Evolutionary conservation across 495 filamentous ascomycete genomes (phyloP).

Genomic region (Hypoxylon subgilvum): DNA sequence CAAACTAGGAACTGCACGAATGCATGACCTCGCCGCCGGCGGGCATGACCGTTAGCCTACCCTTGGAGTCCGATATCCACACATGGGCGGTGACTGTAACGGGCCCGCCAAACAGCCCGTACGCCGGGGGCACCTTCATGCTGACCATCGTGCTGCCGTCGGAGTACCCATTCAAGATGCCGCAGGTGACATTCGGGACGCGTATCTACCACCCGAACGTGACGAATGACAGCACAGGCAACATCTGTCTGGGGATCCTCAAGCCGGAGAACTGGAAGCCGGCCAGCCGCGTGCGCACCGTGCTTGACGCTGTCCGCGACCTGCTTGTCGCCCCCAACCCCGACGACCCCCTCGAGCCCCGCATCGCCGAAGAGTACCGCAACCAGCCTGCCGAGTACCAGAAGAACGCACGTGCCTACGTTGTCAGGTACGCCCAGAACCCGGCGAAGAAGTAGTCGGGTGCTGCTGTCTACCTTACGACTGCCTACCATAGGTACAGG

Average conservation of each 20-base stretch:
- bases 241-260: slow-evolving; percentile 90
- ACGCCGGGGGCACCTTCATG: slow-evolving; percentile 80
- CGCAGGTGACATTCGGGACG: slow-evolving; percentile 82
- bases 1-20: slow-evolving; percentile 72
- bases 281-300: slow-evolving; percentile 72
- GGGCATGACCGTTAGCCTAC: slow-evolving; percentile 69
- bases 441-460: slow-evolving; percentile 17
- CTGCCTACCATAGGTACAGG: no score
- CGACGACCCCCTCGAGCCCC: slow-evolving; percentile 89
- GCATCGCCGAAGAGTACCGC: slow-evolving; percentile 85
- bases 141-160: slow-evolving; percentile 76
- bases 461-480: neutral
- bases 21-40: slow-evolving; percentile 66
- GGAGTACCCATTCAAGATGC: slow-evolving; percentile 96
- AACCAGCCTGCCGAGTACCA: slow-evolving; percentile 75
- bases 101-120: slow-evolving; percentile 74
- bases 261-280: slow-evolving; percentile 96
- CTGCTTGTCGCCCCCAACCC: slow-evolving; percentile 87
- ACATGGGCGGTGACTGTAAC: slow-evolving; percentile 82
- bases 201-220: slow-evolving; percentile 99
- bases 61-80: slow-evolving; percentile 76
- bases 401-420: slow-evolving; percentile 82
- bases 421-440: slow-evolving; percentile 73
- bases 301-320: slow-evolving; percentile 78
- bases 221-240: slow-evolving; percentile 86